Percentiles rank a stretch among this genome's conserved stretches.
These are phyloP conservation scores for Pisolithus albus DNA, from an alignment of 768 basidiomycete genomes.

Conservation along the genomic window DNA sequence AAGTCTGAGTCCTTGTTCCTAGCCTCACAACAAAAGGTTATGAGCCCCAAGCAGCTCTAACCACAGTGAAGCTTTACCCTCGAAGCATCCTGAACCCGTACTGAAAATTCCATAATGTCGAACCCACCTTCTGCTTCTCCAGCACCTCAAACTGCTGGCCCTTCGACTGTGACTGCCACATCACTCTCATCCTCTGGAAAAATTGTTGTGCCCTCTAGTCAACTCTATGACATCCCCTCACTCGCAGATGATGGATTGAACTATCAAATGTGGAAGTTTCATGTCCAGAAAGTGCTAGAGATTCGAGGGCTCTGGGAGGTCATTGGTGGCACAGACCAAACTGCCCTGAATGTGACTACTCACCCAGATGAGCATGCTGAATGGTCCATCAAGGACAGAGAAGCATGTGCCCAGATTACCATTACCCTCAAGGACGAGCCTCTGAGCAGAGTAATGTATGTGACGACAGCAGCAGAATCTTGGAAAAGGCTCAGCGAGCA, in stretches of 20 bases:
- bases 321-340: neutral
- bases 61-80: no score
- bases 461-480: conserved; percentile 5
- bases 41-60: no score
- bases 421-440: conserved; percentile 21
- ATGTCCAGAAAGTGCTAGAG: no score
- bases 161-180: no score
- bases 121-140: no score
- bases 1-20: no score
- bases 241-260: conserved; percentile 4
- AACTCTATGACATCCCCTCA: conserved; percentile 5
- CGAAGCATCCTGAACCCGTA: no score
- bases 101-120: no score
- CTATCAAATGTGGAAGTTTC: no score
- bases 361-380: neutral
- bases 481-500: conserved; percentile 13
- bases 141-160: no score
- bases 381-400: conserved; percentile 5
- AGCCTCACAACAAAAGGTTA: no score
- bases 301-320: conserved; percentile 3
- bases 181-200: no score
- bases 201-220: neutral
- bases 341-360: neutral
- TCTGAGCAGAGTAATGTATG: conserved; percentile 14
- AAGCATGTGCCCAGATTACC: conserved; percentile 16